Percentiles rank a stretch among this genome's conserved stretches.
Evolutionary conservation across 768 basidiomycete species (phyloP).

Genomic region (Tulasnella sp.): DNA sequence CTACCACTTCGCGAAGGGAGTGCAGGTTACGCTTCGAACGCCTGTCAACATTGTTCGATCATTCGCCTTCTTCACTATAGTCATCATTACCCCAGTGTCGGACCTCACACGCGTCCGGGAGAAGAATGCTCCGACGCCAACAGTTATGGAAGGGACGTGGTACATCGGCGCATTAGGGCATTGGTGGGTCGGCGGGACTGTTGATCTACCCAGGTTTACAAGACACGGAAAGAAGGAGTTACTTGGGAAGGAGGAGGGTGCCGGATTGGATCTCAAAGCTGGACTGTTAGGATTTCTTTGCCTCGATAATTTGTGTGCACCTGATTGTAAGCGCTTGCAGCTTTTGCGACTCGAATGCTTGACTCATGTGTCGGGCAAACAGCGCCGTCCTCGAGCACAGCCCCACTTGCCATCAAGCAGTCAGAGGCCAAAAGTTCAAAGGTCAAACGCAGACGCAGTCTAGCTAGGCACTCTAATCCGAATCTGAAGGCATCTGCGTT

Average conservation of each 20-base stretch:
- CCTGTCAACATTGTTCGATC: slow-evolving; percentile 80
- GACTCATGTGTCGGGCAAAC: too few species aligned
- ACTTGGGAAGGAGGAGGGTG: slow-evolving; percentile 14
- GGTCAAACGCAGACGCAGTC: slow-evolving; percentile 37
- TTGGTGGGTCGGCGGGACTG: slow-evolving; percentile 81
- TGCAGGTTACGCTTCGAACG: slow-evolving; percentile 84
- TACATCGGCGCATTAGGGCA: slow-evolving; percentile 84
- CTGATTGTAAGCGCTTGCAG: too few species aligned
- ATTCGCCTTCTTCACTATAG: slow-evolving; percentile 81
- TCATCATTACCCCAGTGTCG: slow-evolving; percentile 54
- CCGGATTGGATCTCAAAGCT: not conserved
- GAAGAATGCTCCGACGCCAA: slow-evolving; percentile 16
- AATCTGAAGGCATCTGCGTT: not conserved
- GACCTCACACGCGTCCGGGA: slow-evolving; percentile 16
- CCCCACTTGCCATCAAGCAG: not conserved
- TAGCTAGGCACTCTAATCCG: slow-evolving; percentile 26
- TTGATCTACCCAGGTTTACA: slow-evolving; percentile 34
- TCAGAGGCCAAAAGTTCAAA: slow-evolving; percentile 58
- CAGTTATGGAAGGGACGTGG: slow-evolving; percentile 54
- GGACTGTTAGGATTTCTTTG: slow-evolving; percentile 40
- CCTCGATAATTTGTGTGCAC: not conserved
- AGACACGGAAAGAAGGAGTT: slow-evolving; percentile 17
- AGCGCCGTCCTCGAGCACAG: too few species aligned
- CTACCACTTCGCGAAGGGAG: slow-evolving; percentile 86
- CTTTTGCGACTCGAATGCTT: too few species aligned